Base-by-base conservation (phyloP, 208 protist species). In the Angomonas ambiguus region DNA sequence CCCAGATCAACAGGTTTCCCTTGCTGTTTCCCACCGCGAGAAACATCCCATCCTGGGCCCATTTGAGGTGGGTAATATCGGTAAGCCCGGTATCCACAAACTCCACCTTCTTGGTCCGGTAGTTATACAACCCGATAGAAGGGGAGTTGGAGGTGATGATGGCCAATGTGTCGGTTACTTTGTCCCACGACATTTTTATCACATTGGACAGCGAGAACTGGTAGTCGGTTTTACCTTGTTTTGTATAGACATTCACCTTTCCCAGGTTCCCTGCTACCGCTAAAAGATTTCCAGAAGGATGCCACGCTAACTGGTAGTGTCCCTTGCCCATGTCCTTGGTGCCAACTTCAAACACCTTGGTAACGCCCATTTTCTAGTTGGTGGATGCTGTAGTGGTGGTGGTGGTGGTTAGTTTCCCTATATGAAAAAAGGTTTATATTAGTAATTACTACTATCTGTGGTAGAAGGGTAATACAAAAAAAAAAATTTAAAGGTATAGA, bases 1-100 rank as follows among this genome's bases (percentile, higher is more conserved):
- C 97, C 77, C 97, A 98, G 13, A 99, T 24, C 0, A 98, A 66
- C 18, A 98, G 65, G 35, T 80, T 87, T 5, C 98, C 98, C 66
- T 96, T 98, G 6, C 60, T 65, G n/a, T 80, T 87, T 28, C 96
- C 94, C 8, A 98, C 73, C 1, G 85, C 94, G 3, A 98, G 83
- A 42, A 77, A 65, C 22, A 85, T 74, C 13, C 90, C 87, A 32
- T 34, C 55, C 3, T 64, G 69, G 4, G 95, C 96, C 97, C 97
- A 99, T 11, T 70, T 70, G 41, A 98, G 53, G 35, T 92, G 83
- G 22, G 76, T 84, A 8, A 98, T 77, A 31, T 98, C 94, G 33
- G 88, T 93, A 20, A 95, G 28, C 28, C 87, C 92, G 5, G 82
- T 88, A 58, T 99, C 96, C 0, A 98, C 58, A 1, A 41, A 73